Evolutionary conservation across 106 monocot genomes (phyloP).

Genomic region (Allium sativum): DNA sequence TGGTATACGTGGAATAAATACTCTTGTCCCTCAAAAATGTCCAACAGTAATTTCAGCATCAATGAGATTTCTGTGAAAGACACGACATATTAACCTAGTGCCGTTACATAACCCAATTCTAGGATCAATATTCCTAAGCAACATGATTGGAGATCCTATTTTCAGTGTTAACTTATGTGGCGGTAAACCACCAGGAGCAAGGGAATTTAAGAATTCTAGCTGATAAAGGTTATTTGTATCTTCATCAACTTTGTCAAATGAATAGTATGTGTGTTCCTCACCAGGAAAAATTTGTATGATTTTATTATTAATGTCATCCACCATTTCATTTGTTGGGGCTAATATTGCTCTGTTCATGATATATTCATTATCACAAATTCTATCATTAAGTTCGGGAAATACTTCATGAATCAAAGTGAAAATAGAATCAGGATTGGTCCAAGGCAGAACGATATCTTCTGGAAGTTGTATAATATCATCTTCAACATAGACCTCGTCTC

Average conservation of each 20-base stretch:
- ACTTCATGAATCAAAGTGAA: not conserved
- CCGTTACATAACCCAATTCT: slow-evolving; percentile 1
- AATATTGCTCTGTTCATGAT: not conserved
- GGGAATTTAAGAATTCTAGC: not conserved
- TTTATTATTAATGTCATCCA: not conserved
- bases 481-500: too few relatives aligned
- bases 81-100: not conserved
- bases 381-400: not conserved
- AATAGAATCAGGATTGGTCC: not conserved
- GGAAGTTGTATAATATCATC: not conserved
- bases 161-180: not conserved
- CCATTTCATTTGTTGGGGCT: not conserved
- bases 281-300: not conserved
- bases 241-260: not conserved
- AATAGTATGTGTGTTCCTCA: not conserved
- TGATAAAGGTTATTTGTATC: not conserved
- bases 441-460: too few relatives aligned
- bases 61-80: not conserved
- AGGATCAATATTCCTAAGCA: not conserved
- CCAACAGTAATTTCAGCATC: not conserved
- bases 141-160: not conserved
- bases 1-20: not conserved
- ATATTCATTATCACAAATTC: not conserved
- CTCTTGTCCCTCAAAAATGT: not conserved
- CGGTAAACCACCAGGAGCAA: not conserved